Percentiles rank a stretch among this genome's conserved stretches.
Conservation (phyloP, 1,284 basidiomycete genomes). For the Austropuccinia psidii region DNA sequence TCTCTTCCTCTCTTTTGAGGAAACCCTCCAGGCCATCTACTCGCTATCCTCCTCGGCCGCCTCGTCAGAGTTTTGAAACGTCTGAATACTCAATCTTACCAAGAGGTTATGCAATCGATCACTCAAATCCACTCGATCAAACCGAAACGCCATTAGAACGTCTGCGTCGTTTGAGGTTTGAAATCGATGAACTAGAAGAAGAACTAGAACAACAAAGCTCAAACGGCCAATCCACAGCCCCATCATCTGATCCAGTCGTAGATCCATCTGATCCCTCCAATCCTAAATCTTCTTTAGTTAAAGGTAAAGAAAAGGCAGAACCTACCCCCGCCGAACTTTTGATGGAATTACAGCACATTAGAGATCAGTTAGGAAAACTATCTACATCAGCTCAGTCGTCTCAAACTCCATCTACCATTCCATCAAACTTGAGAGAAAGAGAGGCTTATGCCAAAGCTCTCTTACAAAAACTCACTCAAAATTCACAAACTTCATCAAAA, state of each 20-base stretch:
- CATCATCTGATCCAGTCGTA: slow-evolving; percentile 38
- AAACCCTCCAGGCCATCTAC: slow-evolving; percentile 13
- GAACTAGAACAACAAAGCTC: slow-evolving; percentile 44
- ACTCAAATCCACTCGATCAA: slow-evolving; percentile 36
- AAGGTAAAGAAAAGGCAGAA: slow-evolving; percentile 1
- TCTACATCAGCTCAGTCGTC: not conserved
- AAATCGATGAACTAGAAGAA: slow-evolving; percentile 51
- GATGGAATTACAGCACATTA: slow-evolving; percentile 22
- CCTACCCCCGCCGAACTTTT: slow-evolving; percentile 15
- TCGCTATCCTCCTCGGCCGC: slow-evolving; percentile 20
- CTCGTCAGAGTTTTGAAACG: slow-evolving; percentile 22
- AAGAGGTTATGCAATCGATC: slow-evolving; percentile 11
- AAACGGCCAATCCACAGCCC: not conserved
- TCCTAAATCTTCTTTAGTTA: not conserved
- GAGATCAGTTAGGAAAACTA: slow-evolving; percentile 24
- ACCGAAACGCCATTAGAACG: slow-evolving; percentile 49
- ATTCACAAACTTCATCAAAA: not conserved
- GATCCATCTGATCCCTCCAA: not conserved
- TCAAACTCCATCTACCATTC: not conserved
- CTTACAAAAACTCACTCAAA: slow-evolving; percentile 16
- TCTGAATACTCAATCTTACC: slow-evolving; percentile 24
- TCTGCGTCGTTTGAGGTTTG: slow-evolving; percentile 50
- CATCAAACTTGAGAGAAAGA: slow-evolving; percentile 1
- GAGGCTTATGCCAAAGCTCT: slow-evolving; percentile 34
- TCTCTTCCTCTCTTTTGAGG: slow-evolving; percentile 28